Evolutionary conservation across 306 rosid species (phyloP), one percentile per base, ranked within the genome.

Genomic region (Sindora glabra): DNA sequence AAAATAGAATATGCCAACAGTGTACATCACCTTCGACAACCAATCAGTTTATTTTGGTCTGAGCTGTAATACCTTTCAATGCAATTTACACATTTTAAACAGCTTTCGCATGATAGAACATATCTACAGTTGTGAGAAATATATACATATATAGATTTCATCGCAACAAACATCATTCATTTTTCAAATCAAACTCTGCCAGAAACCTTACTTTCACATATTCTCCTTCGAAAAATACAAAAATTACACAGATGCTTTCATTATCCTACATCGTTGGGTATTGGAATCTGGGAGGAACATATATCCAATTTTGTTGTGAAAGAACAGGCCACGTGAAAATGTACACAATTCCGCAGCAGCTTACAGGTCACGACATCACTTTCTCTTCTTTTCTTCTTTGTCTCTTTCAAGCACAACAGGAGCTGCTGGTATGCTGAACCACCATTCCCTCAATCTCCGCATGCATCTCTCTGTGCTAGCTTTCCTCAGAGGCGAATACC

Each of bases 381-480:
- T 94, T 80, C 27, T 82, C 86, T 86, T 94, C 75, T 84, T 89
- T 34, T 89, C 97, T 70, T 84, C 94, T 18, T 74, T 86, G 41
- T 82, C 97, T 77, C 72, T 84, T 50, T 89, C 97, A 34, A 94
- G 86, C 40, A 81, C 27, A 53, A 94, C 97, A 24, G 99, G 99
- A 64, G 99, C 99, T 3, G 99, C 99, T 0, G 99, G 99, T 69
- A 94, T 79, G 79, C 99, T 89, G 81, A 84, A 84, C 99, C 99
- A 89, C 99, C 99, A 94, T 58, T 94, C 99, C 69, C 86, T 78
- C 48, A 89, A 37, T 52, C 99, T 86, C 70, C 99, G 82, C 26
- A 29, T 66, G 74, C 72, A 84, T 73, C 77, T 84, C 75, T 94
- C 99, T 0, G 97, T 86, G 94, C 84, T 75, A 25, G 89, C 64